These are phyloP conservation scores for Cercospora janseana DNA, from an alignment of 2,329 filamentous ascomycete species.

Conservation along the genomic window DNA sequence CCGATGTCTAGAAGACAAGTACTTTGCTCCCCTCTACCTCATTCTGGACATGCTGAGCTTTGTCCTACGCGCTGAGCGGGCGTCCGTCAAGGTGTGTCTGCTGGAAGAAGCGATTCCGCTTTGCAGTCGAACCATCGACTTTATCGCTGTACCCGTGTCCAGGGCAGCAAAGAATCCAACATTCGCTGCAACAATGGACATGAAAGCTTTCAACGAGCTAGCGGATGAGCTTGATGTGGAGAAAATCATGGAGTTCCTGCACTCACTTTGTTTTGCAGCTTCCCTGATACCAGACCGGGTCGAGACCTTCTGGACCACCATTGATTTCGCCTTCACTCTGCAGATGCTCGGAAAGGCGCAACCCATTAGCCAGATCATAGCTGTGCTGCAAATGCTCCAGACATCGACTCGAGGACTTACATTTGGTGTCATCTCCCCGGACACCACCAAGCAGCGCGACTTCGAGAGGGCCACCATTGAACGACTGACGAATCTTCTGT, in stretches of 20 bases:
- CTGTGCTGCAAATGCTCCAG: constrained; percentile 64
- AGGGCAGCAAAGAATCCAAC: constrained; percentile 38
- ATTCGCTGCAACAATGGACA: constrained; percentile 28
- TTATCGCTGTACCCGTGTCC: constrained; percentile 54
- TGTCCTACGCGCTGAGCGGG: constrained; percentile 61
- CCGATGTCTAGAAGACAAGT: constrained; percentile 62
- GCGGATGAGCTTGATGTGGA: constrained; percentile 63
- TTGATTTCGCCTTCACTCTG: constrained; percentile 65
- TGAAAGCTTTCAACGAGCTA: constrained; percentile 42
- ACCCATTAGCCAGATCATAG: constrained; percentile 59
- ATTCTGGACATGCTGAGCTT: constrained; percentile 64
- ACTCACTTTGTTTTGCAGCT: constrained; percentile 58
- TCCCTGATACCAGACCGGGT: constrained; percentile 44
- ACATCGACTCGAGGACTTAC: constrained; percentile 63
- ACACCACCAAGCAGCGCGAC: constrained; percentile 41
- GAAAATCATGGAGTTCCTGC: constrained; percentile 64
- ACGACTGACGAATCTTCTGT: constrained; percentile 61
- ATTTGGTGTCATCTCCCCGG: constrained; percentile 63
- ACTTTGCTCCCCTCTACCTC: constrained; percentile 63
- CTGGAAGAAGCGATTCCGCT: constrained; percentile 55
- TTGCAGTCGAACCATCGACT: constrained; percentile 48
- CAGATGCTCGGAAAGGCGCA: constrained; percentile 68
- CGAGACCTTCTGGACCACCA: constrained; percentile 62
- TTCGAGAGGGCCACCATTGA: constrained; percentile 55
- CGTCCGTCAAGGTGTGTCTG: constrained; percentile 58